A percentile compares a stretch with the other conserved stretches of the same genome.
Evolutionary conservation across 2,329 filamentous ascomycete genomes (phyloP).

Genomic region (Cladosporium phlei): DNA sequence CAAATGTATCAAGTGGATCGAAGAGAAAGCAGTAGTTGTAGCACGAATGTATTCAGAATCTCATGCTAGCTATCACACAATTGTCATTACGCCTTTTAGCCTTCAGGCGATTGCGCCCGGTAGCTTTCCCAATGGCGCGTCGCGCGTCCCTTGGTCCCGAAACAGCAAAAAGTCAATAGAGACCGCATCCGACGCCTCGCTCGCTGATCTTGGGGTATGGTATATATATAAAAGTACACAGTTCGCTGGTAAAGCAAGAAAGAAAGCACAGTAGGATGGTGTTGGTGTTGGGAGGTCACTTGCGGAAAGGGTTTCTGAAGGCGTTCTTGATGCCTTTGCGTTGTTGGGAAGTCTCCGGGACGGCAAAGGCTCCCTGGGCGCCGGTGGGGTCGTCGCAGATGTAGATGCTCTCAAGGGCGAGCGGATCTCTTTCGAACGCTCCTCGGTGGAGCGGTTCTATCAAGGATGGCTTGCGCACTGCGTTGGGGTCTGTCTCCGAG

Average conservation of each 20-base stretch:
- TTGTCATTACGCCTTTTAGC: too few relatives aligned
- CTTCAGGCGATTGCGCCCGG: background rate
- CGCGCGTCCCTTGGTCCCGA: slow-evolving; percentile 1
- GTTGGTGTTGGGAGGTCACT: slow-evolving; percentile 1
- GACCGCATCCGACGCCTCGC: slow-evolving; percentile 6
- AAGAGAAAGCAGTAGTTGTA: too few relatives aligned
- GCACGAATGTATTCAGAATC: too few relatives aligned
- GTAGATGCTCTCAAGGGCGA: slow-evolving; percentile 52
- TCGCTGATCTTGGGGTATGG: too few relatives aligned
- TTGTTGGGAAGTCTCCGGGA: slow-evolving; percentile 17
- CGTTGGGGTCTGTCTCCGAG: slow-evolving; percentile 66
- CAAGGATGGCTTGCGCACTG: slow-evolving; percentile 34
- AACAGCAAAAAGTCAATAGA: background rate
- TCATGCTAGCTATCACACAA: too few relatives aligned
- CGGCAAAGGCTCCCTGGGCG: slow-evolving; percentile 42
- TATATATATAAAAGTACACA: background rate
- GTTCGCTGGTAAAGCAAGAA: background rate
- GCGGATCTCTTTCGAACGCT: slow-evolving; percentile 39
- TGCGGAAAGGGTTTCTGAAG: slow-evolving; percentile 6
- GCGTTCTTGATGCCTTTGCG: slow-evolving; percentile 11
- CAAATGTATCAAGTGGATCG: too few relatives aligned
- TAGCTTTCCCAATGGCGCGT: background rate
- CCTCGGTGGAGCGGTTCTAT: slow-evolving; percentile 49
- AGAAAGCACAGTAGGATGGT: too few relatives aligned
- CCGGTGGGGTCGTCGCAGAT: slow-evolving; percentile 34